Percentiles rank a stretch among this genome's conserved stretches.
phyloP scores from a whole-genome alignment of 2,329 filamentous ascomycete genomes.

The Pezicula neosporulosa region DNA sequence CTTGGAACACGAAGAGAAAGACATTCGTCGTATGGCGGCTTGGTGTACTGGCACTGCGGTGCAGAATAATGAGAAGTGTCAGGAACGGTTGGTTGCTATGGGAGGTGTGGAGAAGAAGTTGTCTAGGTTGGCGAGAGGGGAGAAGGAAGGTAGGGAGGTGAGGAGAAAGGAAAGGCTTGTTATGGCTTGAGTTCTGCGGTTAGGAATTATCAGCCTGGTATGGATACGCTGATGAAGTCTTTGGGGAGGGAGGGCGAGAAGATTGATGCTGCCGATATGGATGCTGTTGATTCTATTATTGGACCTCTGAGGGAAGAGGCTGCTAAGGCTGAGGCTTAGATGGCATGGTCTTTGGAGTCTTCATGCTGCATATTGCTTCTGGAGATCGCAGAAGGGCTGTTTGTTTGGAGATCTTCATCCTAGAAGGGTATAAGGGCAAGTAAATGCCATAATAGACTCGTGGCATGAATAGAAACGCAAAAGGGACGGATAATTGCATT shows the following conservation, averaged over 20 bases:
- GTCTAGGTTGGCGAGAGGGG: slow-evolving; percentile 58
- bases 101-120: slow-evolving; percentile 68
- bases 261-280: slow-evolving; percentile 85
- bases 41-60: slow-evolving; percentile 94
- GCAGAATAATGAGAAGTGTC: slow-evolving; percentile 86
- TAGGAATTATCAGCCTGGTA: slow-evolving; percentile 84
- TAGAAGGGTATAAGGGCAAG: too few relatives aligned
- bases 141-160: slow-evolving; percentile 58
- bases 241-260: slow-evolving; percentile 53
- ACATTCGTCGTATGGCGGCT: slow-evolving; percentile 81
- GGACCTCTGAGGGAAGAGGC: slow-evolving; percentile 56
- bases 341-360: not conserved
- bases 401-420: too few relatives aligned
- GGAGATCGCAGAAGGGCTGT: not conserved
- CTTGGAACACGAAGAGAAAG: slow-evolving; percentile 63
- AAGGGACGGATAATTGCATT: too few relatives aligned
- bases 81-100: slow-evolving; percentile 63
- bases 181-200: slow-evolving; percentile 84
- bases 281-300: slow-evolving; percentile 74
- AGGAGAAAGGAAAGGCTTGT: slow-evolving; percentile 87
- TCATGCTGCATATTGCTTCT: not conserved
- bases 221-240: slow-evolving; percentile 65
- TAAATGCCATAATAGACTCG: too few relatives aligned
- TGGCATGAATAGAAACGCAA: too few relatives aligned
- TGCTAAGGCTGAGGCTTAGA: slow-evolving; percentile 5